Evolutionary conservation across 306 rosid species (phyloP), one percentile per base, ranked within the genome.

Genomic region (Datisca glomerata): DNA sequence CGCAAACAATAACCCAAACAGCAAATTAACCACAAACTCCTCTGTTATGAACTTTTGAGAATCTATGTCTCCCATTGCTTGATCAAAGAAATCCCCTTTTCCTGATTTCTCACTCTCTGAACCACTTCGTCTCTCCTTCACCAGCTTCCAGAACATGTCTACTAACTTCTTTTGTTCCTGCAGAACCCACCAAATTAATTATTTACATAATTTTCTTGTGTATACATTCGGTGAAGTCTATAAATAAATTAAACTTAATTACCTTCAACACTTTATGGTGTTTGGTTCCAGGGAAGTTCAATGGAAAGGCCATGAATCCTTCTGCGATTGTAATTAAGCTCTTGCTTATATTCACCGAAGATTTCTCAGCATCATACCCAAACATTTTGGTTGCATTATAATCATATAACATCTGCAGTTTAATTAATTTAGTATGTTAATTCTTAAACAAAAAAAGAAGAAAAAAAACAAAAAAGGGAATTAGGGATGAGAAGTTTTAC

Each of bases 241-340:
- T n/a, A n/a, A n/a, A n/a, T n/a, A n/a, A n/a, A n/a, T n/a, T 8
- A 11, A 31, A 31, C 1, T 31, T 14, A 12, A 31, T 2, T 53
- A 58, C 71, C 64, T 59, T 51, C 11, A 51, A 3, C 24, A 66
- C 59, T 17, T 29, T 66, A 34, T 59, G 14, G 49, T 70, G 44
- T 31, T 64, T 51, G 5, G 72, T 70, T 2, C 72, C 68, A 0
- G 76, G 76, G 23, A 70, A 22, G 27, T 70, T 60, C 58, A 71
- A 35, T 22, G 78, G 78, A 21, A 71, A 47, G 10, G 72, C 24
- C 69, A 71, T 42, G 8, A 60, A 36, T 18, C 73, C 69, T 1
- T 65, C 38, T 18, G 47, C 23, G 32, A 71, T 36, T 32, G 42
- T 55, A 9, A 49, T 37, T 12, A 60, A 68, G 15, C 41, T 22